phyloP scores from a whole-genome alignment of 176 grass and related monocot species.

The Melocanna baccifera region DNA sequence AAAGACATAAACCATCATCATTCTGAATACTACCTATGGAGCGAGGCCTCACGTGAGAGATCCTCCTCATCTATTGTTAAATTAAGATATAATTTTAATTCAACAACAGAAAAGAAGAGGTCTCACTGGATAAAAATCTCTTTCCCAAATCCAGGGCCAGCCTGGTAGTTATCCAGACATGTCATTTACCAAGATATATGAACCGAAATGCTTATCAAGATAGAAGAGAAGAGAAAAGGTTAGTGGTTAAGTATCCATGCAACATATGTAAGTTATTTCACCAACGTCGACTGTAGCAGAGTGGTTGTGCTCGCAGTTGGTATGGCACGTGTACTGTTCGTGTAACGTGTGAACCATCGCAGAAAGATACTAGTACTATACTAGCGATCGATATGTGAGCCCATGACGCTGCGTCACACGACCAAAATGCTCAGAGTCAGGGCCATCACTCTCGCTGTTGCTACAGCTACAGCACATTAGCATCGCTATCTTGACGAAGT shows the following conservation, averaged over 20 bases:
- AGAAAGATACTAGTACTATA: too few species aligned
- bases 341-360: background rate
- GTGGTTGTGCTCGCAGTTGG: background rate
- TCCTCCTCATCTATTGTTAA: too few species aligned
- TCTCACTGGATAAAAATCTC: too few species aligned
- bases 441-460: background rate
- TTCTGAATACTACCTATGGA: too few species aligned
- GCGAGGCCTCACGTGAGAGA: too few species aligned
- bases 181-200: background rate
- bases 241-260: background rate
- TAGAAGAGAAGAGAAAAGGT: background rate
- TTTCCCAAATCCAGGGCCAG: background rate
- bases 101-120: too few species aligned
- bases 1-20: too few species aligned
- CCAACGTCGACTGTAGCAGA: background rate
- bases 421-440: background rate
- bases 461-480: background rate
- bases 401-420: background rate
- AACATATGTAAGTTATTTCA: background rate
- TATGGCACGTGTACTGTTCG: background rate
- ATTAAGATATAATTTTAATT: too few species aligned
- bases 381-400: background rate
- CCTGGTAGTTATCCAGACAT: conserved; percentile 3
- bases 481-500: background rate
- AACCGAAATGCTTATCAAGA: background rate